phyloP scores from a whole-genome alignment of 164 flowering plant genomes.

The Umbellularia californica region DNA sequence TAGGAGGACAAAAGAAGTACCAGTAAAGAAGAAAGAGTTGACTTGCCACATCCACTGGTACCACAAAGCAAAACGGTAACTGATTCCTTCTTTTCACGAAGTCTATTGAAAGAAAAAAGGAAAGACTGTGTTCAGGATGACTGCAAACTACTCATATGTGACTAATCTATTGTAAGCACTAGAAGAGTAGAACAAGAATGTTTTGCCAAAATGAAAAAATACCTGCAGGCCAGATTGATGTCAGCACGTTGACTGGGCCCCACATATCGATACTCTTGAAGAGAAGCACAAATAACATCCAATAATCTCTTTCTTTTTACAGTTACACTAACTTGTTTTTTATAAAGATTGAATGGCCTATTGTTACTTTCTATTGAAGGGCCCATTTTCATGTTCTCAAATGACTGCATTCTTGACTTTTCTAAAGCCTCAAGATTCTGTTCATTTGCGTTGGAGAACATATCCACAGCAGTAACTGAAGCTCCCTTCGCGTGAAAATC shows the following conservation, averaged over 20 bases:
- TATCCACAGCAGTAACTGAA: neutral
- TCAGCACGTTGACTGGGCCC: conserved; percentile 80
- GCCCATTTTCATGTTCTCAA: neutral
- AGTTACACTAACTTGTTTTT: conserved; percentile 51
- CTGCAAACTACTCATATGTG: neutral
- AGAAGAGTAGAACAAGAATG: conserved; percentile 1
- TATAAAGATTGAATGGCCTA: conserved; percentile 56
- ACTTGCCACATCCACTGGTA: conserved; percentile 90
- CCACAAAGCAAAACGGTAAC: conserved; percentile 78
- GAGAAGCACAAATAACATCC: conserved; percentile 64
- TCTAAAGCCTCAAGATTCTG: neutral
- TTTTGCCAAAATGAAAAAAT: conserved; percentile 10
- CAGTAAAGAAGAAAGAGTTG: conserved; percentile 81
- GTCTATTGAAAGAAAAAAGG: conserved; percentile 23
- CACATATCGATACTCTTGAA: conserved; percentile 69
- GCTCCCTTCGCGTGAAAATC: neutral
- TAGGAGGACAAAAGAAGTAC: conserved; percentile 25
- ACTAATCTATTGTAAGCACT: neutral
- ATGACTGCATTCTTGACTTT: conserved; percentile 2
- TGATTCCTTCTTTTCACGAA: conserved; percentile 81
- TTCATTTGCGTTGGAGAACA: neutral
- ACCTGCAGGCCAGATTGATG: conserved; percentile 80
- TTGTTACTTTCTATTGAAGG: conserved; percentile 18
- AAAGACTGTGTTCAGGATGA: neutral
- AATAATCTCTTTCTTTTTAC: conserved; percentile 52